phyloP scores from a whole-genome alignment of 192 early-diverging fungal genomes.

The Spizellomyces punctatus region DNA sequence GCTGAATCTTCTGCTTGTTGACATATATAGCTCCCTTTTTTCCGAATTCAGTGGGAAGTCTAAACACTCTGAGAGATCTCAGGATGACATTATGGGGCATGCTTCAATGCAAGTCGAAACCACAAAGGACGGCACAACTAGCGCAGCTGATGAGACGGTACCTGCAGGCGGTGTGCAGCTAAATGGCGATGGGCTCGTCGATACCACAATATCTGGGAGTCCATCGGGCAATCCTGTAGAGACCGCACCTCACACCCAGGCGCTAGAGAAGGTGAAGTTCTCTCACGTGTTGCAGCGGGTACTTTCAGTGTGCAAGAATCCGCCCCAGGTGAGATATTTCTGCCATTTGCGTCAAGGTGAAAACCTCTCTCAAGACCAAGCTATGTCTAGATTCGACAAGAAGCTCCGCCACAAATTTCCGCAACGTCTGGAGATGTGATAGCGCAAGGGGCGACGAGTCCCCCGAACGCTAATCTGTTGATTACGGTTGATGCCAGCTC shows the following conservation, averaged over 20 bases:
- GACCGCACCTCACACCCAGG: neutral
- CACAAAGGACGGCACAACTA: neutral
- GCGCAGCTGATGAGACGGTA: neutral
- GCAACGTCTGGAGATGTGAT: no score
- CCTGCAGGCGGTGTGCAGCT: no score
- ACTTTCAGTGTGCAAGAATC: neutral
- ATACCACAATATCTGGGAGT: neutral
- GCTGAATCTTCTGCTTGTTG: conserved; percentile 31
- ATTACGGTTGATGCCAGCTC: no score
- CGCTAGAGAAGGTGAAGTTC: neutral
- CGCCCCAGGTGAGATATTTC: conserved; percentile 9
- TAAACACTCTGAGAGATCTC: neutral
- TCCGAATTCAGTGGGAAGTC: neutral
- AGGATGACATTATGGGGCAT: neutral
- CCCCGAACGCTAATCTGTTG: no score
- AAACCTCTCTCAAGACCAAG: no score
- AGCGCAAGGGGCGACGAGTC: no score
- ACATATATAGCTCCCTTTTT: conserved; percentile 23
- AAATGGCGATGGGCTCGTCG: neutral
- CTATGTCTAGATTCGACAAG: no score
- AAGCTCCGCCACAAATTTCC: no score
- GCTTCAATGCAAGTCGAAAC: neutral
- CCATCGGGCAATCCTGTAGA: no score
- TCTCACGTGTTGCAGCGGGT: conserved; percentile 2
- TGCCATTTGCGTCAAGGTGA: neutral